Percentiles rank a stretch among this genome's conserved stretches.
These are phyloP conservation scores for Beauveria bassiana DNA, from an alignment of 2,329 filamentous ascomycete genomes.

Conservation along the genomic window DNA sequence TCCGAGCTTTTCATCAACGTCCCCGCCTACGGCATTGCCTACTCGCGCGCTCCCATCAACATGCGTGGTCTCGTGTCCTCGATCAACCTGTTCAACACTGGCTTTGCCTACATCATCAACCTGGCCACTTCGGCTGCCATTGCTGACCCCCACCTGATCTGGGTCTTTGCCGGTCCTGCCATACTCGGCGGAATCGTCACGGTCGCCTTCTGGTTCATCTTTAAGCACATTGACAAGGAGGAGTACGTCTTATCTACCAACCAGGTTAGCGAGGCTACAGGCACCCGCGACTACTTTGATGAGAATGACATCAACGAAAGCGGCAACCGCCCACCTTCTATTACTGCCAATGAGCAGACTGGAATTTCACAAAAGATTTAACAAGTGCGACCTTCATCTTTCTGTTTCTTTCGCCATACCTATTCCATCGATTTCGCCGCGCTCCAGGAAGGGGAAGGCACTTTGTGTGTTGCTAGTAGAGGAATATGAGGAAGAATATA, in stretches of 20 bases:
- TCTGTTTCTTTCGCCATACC: not conserved
- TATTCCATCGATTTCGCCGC: too few relatives aligned
- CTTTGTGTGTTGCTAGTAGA: not conserved
- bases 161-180: constrained; percentile 41
- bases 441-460: too few relatives aligned
- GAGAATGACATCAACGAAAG: constrained; percentile 9
- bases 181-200: constrained; percentile 37
- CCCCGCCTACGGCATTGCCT: constrained; percentile 42
- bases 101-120: constrained; percentile 38
- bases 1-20: constrained; percentile 23
- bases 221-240: constrained; percentile 19
- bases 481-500: not conserved
- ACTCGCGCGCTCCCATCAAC: constrained; percentile 41
- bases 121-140: constrained; percentile 37
- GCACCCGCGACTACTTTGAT: constrained; percentile 6
- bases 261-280: constrained; percentile 16
- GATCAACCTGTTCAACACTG: constrained; percentile 39
- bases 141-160: constrained; percentile 40
- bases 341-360: constrained; percentile 7
- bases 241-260: constrained; percentile 19
- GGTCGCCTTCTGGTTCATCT: constrained; percentile 28
- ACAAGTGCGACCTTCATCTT: too few relatives aligned
- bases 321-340: constrained; percentile 8
- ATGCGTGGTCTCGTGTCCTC: constrained; percentile 44
- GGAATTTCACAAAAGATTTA: constrained; percentile 9